Evolutionary conservation across 306 rosid genomes (phyloP).

Genomic region (Hippophae tibetana): DNA sequence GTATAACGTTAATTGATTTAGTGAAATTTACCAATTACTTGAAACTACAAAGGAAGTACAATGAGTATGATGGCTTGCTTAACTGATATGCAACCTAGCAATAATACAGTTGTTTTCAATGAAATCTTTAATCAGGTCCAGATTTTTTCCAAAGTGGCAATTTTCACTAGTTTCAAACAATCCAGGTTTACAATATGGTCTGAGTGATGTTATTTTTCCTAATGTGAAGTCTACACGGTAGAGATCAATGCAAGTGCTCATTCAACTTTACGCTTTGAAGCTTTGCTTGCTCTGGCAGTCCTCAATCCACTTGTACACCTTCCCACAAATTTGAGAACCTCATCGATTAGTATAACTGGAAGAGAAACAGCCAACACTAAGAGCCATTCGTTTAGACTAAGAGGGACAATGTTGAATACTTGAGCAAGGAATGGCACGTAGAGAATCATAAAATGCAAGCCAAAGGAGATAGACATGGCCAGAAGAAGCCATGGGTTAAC

Average conservation of each 20-base stretch:
- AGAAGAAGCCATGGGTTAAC: conserved; percentile 92
- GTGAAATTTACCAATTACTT: too few relatives aligned
- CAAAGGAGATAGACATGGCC: conserved; percentile 88
- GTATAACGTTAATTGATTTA: too few relatives aligned
- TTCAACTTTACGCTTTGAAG: conserved; percentile 51
- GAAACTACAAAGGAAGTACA: too few relatives aligned
- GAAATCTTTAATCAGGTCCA: too few relatives aligned
- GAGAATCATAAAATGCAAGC: conserved; percentile 73
- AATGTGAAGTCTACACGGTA: too few relatives aligned
- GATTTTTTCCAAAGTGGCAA: too few relatives aligned
- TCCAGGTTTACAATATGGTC: too few relatives aligned
- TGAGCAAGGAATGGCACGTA: conserved; percentile 84
- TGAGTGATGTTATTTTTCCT: too few relatives aligned
- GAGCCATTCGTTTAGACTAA: conserved; percentile 40
- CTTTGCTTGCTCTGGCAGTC: conserved; percentile 17
- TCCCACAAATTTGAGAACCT: conserved; percentile 32
- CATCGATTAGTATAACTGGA: conserved; percentile 36
- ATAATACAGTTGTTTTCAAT: too few relatives aligned
- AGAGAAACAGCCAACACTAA: conserved; percentile 28
- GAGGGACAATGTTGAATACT: conserved; percentile 78
- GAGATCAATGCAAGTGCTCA: conserved; percentile 18
- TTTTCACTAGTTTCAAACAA: too few relatives aligned
- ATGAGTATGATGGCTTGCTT: too few relatives aligned
- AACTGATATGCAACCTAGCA: too few relatives aligned
- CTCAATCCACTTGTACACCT: conserved; percentile 32